Percentiles rank a stretch among this genome's conserved stretches.
Conservation (phyloP, 1,284 basidiomycete species). For the Ustilago crameri region DNA sequence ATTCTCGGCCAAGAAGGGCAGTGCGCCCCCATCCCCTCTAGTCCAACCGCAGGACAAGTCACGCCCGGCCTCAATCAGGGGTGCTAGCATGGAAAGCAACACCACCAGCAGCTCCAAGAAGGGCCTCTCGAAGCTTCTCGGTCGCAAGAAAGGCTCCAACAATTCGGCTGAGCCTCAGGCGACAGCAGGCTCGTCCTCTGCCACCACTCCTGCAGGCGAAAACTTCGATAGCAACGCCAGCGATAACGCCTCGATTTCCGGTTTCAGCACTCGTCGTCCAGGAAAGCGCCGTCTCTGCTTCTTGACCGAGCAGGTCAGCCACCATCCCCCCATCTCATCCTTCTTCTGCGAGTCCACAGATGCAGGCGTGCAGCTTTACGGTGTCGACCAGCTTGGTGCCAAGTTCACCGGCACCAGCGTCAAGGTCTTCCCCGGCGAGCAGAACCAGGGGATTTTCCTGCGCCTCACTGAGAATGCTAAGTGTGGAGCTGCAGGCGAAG, state of each 20-base stretch:
- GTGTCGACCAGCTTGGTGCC: conserved; percentile 89
- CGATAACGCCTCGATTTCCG: conserved; percentile 37
- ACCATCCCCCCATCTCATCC: conserved; percentile 94
- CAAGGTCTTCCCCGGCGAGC: conserved; percentile 74
- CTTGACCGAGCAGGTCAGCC: conserved; percentile 76
- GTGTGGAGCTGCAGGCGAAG: conserved; percentile 55
- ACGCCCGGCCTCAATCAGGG: conserved; percentile 37
- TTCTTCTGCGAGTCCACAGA: conserved; percentile 71
- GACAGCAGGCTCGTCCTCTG: conserved; percentile 10
- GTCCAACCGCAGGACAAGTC: conserved; percentile 40
- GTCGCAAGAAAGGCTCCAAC: conserved; percentile 41
- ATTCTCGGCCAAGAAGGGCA: conserved; percentile 31
- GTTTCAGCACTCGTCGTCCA: conserved; percentile 15
- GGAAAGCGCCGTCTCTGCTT: conserved; percentile 53
- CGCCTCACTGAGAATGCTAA: conserved; percentile 52
- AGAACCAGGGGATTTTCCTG: conserved; percentile 79
- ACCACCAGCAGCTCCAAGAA: conserved; percentile 34
- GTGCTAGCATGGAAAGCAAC: conserved; percentile 26
- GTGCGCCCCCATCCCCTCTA: conserved; percentile 35
- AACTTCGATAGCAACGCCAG: conserved; percentile 16
- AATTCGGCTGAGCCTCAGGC: conserved; percentile 18
- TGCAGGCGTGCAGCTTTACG: conserved; percentile 58
- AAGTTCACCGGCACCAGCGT: conserved; percentile 64
- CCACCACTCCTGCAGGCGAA: conserved; percentile 12
- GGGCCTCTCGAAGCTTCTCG: conserved; percentile 46